Evolutionary conservation across 768 basidiomycete species (phyloP).

Genomic region (Pisolithus marmoratus): DNA sequence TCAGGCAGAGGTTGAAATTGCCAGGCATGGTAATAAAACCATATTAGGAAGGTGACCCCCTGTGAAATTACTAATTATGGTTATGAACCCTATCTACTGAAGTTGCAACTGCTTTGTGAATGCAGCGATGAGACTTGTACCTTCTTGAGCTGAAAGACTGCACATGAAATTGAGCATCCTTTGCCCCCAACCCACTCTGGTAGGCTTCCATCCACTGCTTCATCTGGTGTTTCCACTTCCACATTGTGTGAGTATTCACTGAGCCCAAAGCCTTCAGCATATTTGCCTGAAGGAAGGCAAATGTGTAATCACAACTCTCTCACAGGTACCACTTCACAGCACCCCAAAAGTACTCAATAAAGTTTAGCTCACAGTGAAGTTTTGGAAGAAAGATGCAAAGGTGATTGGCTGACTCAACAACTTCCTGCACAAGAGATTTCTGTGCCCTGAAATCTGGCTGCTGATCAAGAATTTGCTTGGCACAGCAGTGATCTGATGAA

Average conservation of each 20-base stretch:
- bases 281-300: slow-evolving; percentile 18
- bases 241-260: slow-evolving; percentile 11
- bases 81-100: neutral
- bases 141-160: slow-evolving; percentile 4
- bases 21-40: no score
- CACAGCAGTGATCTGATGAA: slow-evolving; percentile 22
- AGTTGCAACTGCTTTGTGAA: slow-evolving; percentile 2
- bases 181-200: slow-evolving; percentile 1
- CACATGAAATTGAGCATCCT: slow-evolving; percentile 6
- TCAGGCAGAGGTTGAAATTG: no score
- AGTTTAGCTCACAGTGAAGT: no score
- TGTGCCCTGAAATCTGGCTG: slow-evolving; percentile 24
- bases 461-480: slow-evolving; percentile 18
- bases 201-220: slow-evolving; percentile 11
- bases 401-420: slow-evolving; percentile 20
- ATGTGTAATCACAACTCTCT: slow-evolving; percentile 22
- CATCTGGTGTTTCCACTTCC: slow-evolving; percentile 10
- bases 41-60: neutral
- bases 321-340: slow-evolving; percentile 20
- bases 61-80: neutral
- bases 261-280: slow-evolving; percentile 15
- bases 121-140: slow-evolving; percentile 7
- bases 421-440: slow-evolving; percentile 18
- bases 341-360: no score
- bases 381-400: slow-evolving; percentile 23